Base-by-base conservation (phyloP, 306 rosid genomes). In the Styphnolobium japonicum region DNA sequence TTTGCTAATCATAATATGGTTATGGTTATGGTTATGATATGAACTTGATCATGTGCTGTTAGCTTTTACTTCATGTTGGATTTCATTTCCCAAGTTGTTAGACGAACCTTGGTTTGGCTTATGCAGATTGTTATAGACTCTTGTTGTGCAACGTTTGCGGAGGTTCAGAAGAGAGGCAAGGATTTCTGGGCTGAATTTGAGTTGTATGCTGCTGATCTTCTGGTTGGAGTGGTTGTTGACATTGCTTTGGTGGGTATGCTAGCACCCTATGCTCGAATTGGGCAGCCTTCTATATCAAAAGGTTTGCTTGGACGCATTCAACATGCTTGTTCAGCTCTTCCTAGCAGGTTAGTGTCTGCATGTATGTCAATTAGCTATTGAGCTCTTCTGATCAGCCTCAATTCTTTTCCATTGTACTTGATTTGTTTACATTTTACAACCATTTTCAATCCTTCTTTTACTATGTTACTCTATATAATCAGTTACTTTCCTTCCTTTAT, bases 131-230 rank as follows among this genome's bases (percentile, higher is more conserved):
- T 86, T 23, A 94, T 94, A 87, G 98, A 94, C 73, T 88, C 97
- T 69, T 94, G 97, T 84, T 94, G 98, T 87, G 97, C 97, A 51
- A 94, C 98, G 1, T 94, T 92, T 86, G 98, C 98, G 0, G 98
- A 94, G 84, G 87, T 89, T 71, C 94, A 89, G 91, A 90, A 92
- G 83, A 89, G 98, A 65, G 97, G 97, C 63, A 91, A 92, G 85
- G 85, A 92, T 84, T 94, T 94, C 60, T 94, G 97, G 98, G 88
- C 90, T 25, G 98, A 92, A 55, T 92, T 92, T 73, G 97, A 94
- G 93, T 78, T 94, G 89, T 92, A 90, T 12, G 92, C 94, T 65
- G 97, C 98, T 16, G 98, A 94, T 87, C 88, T 92, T 70, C 84
- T 94, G 86, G 98, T 94, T 57, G 98, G 97, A 61, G 49, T 92